Conservation (phyloP, 331 rosid genomes). For the Prunus yedoensis region DNA sequence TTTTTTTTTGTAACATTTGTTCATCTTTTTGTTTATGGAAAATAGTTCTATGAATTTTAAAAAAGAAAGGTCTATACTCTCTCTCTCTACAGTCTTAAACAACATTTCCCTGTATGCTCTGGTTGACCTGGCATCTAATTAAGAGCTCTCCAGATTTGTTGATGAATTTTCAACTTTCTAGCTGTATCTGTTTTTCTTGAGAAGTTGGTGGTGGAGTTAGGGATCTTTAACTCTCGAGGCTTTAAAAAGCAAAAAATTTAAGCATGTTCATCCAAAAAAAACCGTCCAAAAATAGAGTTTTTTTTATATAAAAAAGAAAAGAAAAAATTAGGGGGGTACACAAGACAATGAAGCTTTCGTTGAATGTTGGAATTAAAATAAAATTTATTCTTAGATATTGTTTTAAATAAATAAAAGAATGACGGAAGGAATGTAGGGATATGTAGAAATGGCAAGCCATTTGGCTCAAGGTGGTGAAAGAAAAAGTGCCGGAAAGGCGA, state of each 20-base stretch:
- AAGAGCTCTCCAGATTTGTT: not conserved
- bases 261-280: not conserved
- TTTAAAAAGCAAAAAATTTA: not conserved
- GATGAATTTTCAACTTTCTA: not conserved
- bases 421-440: no score
- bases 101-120: not conserved
- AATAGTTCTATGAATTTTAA: not conserved
- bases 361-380: not conserved
- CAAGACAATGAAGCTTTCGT: not conserved
- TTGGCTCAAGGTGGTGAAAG: conserved; percentile 14
- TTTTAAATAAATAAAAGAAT: not conserved
- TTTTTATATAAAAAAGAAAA: no score
- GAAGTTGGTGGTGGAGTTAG: not conserved
- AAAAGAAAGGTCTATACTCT: not conserved
- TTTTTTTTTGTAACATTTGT: not conserved
- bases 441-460: conserved; percentile 19
- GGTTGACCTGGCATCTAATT: not conserved
- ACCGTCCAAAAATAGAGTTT: not conserved
- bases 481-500: conserved; percentile 10
- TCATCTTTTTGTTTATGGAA: not conserved
- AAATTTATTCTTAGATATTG: not conserved
- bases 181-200: not conserved
- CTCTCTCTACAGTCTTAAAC: not conserved
- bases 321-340: not conserved
- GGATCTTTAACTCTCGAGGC: not conserved